Evolutionary conservation across 2,329 filamentous ascomycete genomes (phyloP), one percentile per base, ranked within the genome.

Genomic region (Xylaria hypoxylon): DNA sequence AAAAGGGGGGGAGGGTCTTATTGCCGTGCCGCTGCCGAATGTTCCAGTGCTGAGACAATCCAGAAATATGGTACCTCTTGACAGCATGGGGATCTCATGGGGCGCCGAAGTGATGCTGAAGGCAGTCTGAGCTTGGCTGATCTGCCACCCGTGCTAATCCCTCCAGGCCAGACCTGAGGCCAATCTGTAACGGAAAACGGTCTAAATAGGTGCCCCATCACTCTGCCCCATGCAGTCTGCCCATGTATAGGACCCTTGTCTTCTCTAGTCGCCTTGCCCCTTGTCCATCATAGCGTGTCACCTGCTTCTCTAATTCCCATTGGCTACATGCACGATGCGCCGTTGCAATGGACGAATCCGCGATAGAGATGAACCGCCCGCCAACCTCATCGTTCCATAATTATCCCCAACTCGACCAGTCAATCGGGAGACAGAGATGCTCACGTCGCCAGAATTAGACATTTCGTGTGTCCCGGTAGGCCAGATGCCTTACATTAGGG

Each of bases 301-400:
- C 74, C 60, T 61, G 42, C 48, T 67, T 55, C 17, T 17, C 31
- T 19, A 28, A 17, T 55, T 67, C 59, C 53, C 56, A 75, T 75
- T 76, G 74, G 74, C 61, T 45, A 26, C 45, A 69, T 68, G 61
- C 70, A 59, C 67, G 51, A 70, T 72, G 47, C 63, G 50, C 58
- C 45, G 63, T 57, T 60, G 53, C 31, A 53, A 64, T 71, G 62
- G 71, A 74, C 74, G 74, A 76, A 76, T 76, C 74, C 73, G 70
- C 69, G 71, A 62, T 65, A 69, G 44, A 64, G 58, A 75, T 60
- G 72, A 76, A 64, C 73, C 74, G 74, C 74, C 74, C 64, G 48
- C 63, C 31, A 64, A 68, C 44, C 65, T 62, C 48, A 35, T 22
- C 60, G 70, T 69, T 71, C 71, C 73, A 73, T 72, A 71, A 71